Base-by-base conservation (phyloP, 2,329 filamentous ascomycete species). In the Diaporthe vaccinii region DNA sequence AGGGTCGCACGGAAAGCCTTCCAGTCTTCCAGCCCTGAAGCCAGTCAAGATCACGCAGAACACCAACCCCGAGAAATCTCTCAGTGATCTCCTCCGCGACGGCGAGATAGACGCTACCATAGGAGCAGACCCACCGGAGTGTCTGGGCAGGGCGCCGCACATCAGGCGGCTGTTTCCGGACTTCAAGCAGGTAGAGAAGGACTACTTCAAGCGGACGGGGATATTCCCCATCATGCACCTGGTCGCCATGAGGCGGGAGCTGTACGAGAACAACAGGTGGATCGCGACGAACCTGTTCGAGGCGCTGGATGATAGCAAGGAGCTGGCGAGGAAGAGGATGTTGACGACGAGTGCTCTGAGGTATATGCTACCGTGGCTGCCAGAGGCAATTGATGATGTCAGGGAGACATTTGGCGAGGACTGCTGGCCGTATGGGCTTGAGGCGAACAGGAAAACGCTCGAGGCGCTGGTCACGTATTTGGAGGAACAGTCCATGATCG, bases 101-200 rank as follows among this genome's bases (percentile, higher is more conserved):
- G 83, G 84, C n/a, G 80, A 82, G 31, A 82, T 84, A 65, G 83
- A 82, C 69, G 83, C 84, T 10, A 83, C 81, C 4, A 81, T 85
- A 55, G 81, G 82, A 2, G 82, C 83, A 10, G 79, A 83, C 44
- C 61, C 80, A 7, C 83, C 83, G 0, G 65, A 77, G 28, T 84
- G 80, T 76, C 72, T 84, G 7, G 80, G 80, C 17, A 80, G 77
- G 59, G 78, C 78, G 15, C 36, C 76, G 5, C 78, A 83, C 68
- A 74, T 84, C 41, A 74, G 76, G 25, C 78, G 80, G n/a, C 77
- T 84, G n/a, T 84, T 83, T 72, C 80, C 81, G 6, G 79, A 84
- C 74, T 83, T 82, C 77, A 82, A 83, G 72, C 74, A 79, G 46
- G 80, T 79, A 6, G 82, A 84, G 75, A 81, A 80, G 76, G 77